Percentiles rank a stretch among this genome's conserved stretches.
phyloP scores from a whole-genome alignment of 306 rosid species.

The Corylus americana region DNA sequence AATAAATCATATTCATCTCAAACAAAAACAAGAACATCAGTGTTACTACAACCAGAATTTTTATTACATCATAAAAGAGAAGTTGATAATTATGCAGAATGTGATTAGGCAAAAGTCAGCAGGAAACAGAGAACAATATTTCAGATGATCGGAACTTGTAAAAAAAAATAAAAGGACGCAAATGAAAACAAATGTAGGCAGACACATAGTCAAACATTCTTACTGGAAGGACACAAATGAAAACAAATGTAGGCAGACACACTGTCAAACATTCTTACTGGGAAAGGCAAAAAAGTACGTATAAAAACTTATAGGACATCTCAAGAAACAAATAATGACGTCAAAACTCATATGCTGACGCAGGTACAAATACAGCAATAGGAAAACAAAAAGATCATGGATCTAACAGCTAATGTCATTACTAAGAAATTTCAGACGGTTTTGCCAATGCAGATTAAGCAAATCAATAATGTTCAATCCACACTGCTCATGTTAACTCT shows the following conservation, averaged over 20 bases:
- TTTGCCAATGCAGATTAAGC: background rate
- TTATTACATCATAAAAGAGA: background rate
- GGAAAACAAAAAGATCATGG: background rate
- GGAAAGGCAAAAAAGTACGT: background rate
- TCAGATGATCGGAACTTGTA: background rate
- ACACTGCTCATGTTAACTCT: too few relatives aligned
- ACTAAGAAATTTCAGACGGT: background rate
- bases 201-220: background rate
- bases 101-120: background rate
- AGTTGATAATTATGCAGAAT: background rate
- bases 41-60: background rate
- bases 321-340: background rate
- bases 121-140: background rate
- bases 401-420: background rate
- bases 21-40: background rate
- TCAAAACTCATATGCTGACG: background rate
- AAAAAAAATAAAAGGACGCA: background rate
- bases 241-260: background rate
- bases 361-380: background rate
- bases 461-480: background rate
- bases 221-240: background rate
- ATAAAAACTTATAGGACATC: background rate
- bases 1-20: background rate
- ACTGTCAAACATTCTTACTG: background rate
- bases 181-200: background rate